Conservation (phyloP, 176 grass and related monocot species). For the sorghum (Sorghum bicolor) region Sorghum_bicolor_NCBIv3 NC_012877.2:229001-229500, state of each 20-base stretch:
- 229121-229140: not conserved
- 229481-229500: not conserved
- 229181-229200: not conserved
- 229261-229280: not conserved
- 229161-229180: not conserved
- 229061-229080: not conserved
- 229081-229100: not conserved
- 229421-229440: not conserved
- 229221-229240: not conserved
- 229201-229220: not conserved
- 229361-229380: not conserved
- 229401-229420: not conserved
- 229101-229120: not conserved
- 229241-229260: not conserved
- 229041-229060: not conserved
- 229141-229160: not conserved
- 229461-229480: not conserved
- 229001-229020: not conserved
- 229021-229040: not conserved
- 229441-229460: not conserved
- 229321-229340: not conserved
- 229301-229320: not conserved
- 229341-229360: not conserved
- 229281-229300: not conserved
- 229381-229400: not conserved